phyloP scores from a whole-genome alignment of 139 green algal genomes.

The Microglena sp. region DNA sequence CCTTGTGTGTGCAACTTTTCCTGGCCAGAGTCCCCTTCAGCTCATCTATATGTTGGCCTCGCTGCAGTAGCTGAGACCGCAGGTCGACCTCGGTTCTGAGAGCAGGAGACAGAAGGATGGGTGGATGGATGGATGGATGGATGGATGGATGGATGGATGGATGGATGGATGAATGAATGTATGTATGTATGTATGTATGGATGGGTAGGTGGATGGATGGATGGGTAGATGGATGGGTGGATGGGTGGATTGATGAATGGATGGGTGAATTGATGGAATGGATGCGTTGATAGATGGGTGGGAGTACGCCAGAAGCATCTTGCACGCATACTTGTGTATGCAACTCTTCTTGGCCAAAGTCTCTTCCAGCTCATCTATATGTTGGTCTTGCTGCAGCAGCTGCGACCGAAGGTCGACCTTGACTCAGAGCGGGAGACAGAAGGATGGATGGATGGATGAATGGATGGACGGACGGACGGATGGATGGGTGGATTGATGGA shows the following conservation, averaged over 20 bases:
- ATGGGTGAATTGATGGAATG: too few species aligned
- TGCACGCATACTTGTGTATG: conserved; percentile 17
- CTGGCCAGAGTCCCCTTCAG: conserved; percentile 37
- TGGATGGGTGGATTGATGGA: too few species aligned
- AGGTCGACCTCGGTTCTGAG: conserved; percentile 46
- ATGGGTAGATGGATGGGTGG: too few species aligned
- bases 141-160: too few species aligned
- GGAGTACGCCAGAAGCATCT: conserved; percentile 9
- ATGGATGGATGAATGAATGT: too few species aligned
- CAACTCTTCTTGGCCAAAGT: conserved; percentile 16
- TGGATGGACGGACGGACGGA: background rate
- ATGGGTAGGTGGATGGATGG: too few species aligned
- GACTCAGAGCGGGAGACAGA: conserved; percentile 4
- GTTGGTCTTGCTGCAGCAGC: conserved; percentile 41
- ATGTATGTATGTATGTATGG: too few species aligned
- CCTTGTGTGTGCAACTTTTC: conserved; percentile 9
- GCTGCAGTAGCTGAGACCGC: conserved; percentile 35
- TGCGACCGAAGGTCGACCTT: conserved; percentile 47
- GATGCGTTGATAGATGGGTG: too few species aligned
- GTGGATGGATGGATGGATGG: background rate
- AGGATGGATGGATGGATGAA: background rate
- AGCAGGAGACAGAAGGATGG: background rate
- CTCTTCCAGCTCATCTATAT: conserved; percentile 45
- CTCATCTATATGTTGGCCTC: conserved; percentile 42
- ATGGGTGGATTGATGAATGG: too few species aligned